Percentiles rank a stretch among this genome's conserved stretches.
Conservation (phyloP, 306 rosid species). For the Vigna trinervia region DNA sequence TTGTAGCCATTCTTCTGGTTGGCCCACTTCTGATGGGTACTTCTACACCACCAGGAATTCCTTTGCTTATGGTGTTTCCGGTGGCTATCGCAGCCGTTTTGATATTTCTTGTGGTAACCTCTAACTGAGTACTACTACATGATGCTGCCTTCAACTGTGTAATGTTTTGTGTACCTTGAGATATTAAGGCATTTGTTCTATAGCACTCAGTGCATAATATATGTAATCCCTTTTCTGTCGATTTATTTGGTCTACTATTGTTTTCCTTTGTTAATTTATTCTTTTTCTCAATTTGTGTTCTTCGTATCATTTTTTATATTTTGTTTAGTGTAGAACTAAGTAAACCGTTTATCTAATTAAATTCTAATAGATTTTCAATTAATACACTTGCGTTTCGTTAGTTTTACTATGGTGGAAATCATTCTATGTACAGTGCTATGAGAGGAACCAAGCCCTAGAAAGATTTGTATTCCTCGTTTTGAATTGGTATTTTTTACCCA, state of each 20-base stretch:
- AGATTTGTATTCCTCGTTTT: neutral
- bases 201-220: neutral
- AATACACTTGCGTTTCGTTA: neutral
- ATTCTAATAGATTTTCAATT: neutral
- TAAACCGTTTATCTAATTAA: neutral
- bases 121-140: slow-evolving; percentile 10
- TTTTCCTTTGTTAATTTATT: neutral
- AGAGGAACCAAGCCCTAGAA: neutral
- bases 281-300: neutral
- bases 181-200: neutral
- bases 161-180: neutral
- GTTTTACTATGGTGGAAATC: neutral
- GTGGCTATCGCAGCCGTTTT: slow-evolving; percentile 15
- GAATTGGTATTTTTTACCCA: neutral
- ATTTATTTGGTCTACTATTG: neutral
- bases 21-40: slow-evolving; percentile 33
- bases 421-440: neutral
- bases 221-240: neutral
- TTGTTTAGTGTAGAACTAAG: neutral
- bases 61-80: slow-evolving; percentile 38
- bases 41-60: slow-evolving; percentile 33
- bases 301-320: neutral
- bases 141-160: neutral
- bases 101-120: slow-evolving; percentile 23
- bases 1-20: slow-evolving; percentile 29